Conservation (phyloP, 2,329 filamentous ascomycete species). For the Coniella lustricola region DNA sequence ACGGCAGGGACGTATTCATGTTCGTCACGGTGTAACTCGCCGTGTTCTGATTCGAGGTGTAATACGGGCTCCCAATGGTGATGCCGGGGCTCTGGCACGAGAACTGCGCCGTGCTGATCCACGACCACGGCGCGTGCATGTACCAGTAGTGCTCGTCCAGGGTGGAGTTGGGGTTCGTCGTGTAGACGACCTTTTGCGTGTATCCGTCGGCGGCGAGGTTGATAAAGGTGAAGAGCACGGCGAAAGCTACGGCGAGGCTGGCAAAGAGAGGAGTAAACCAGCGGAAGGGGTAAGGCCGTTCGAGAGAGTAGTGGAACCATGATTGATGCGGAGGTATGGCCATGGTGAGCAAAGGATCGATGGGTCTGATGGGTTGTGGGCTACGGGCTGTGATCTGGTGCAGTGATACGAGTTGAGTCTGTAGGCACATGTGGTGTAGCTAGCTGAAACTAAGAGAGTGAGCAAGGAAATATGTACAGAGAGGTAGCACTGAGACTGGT, state of each 20-base stretch:
- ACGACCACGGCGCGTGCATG: slow-evolving; percentile 11
- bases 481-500: no score
- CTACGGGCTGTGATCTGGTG: no score
- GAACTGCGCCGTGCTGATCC: slow-evolving; percentile 12
- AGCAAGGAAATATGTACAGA: no score
- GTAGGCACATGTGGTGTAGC: no score
- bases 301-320: slow-evolving; percentile 8
- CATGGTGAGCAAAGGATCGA: not conserved
- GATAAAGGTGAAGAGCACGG: slow-evolving; percentile 8
- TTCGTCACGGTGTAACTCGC: slow-evolving; percentile 8
- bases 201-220: slow-evolving; percentile 11
- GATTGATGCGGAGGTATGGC: slow-evolving; percentile 1
- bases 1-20: slow-evolving; percentile 5
- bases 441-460: no score
- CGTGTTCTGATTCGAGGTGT: slow-evolving; percentile 10
- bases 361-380: no score
- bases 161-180: slow-evolving; percentile 9
- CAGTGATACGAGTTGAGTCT: no score
- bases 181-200: slow-evolving; percentile 5
- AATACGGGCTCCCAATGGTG: slow-evolving; percentile 9
- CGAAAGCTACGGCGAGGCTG: not conserved
- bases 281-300: slow-evolving; percentile 13
- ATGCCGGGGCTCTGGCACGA: slow-evolving; percentile 10
- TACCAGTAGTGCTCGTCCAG: slow-evolving; percentile 10
- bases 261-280: slow-evolving; percentile 11